These are phyloP conservation scores for Pythium dissimile DNA, from an alignment of 352 stramenopile species.

Conservation along the genomic window DNA sequence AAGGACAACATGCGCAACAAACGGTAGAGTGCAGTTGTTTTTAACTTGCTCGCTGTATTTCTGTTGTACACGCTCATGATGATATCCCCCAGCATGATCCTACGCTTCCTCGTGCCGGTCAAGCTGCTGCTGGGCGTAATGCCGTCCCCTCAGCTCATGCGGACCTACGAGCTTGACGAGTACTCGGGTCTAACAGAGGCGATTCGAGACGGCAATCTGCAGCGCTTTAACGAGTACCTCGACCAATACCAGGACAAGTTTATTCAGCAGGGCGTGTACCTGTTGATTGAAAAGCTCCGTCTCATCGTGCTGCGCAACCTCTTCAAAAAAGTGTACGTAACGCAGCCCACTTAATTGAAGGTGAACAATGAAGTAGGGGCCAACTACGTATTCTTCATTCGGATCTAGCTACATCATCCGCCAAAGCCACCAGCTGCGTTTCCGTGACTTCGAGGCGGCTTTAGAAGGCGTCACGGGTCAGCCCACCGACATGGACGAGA, in stretches of 20 bases:
- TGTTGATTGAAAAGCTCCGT: constrained; percentile 96
- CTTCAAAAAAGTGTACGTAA: constrained; percentile 95
- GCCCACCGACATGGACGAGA: constrained; percentile 92
- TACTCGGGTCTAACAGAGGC: constrained; percentile 88
- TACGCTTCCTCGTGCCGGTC: constrained; percentile 94
- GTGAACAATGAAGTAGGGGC: no score
- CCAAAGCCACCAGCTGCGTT: constrained; percentile 86
- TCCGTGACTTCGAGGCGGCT: constrained; percentile 87
- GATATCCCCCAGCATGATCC: constrained; percentile 79
- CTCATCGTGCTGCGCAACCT: constrained; percentile 94
- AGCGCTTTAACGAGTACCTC: constrained; percentile 91
- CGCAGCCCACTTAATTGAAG: no score
- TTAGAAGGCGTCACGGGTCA: constrained; percentile 85
- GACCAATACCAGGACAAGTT: constrained; percentile 89
- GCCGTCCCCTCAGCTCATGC: constrained; percentile 86
- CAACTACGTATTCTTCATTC: no score
- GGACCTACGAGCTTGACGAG: constrained; percentile 87
- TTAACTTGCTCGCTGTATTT: neutral
- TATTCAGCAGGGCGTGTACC: constrained; percentile 92
- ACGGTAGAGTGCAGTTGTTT: constrained; percentile 25
- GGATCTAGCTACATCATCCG: constrained; percentile 83
- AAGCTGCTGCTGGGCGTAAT: constrained; percentile 93
- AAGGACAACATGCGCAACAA: constrained; percentile 87
- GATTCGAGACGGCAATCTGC: constrained; percentile 90
- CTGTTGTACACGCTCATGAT: no score